A percentile compares a stretch with the other conserved stretches of the same genome.
phyloP scores from a whole-genome alignment of 2,329 filamentous ascomycete species.

The Blastomyces silverae region DNA sequence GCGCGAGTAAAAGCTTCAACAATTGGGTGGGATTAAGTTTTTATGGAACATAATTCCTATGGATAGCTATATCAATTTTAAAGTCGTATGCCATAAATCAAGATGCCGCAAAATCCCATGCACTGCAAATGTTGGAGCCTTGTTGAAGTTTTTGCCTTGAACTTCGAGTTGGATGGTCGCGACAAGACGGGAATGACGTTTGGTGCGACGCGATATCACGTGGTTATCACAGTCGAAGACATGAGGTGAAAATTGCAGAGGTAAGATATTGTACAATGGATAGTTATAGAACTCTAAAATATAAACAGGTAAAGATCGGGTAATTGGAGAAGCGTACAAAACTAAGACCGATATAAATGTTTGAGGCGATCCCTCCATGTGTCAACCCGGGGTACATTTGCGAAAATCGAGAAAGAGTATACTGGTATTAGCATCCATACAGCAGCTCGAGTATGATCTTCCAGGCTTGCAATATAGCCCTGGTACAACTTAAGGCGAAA shows the following conservation, averaged over 20 bases:
- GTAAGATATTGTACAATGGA: neutral
- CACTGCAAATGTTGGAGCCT: neutral
- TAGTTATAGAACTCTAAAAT: neutral
- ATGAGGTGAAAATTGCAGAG: neutral
- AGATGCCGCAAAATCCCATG: neutral
- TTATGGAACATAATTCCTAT: neutral
- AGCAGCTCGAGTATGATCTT: conserved; percentile 1
- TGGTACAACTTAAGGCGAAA: neutral
- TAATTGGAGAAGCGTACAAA: neutral
- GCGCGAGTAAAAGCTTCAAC: too few relatives aligned
- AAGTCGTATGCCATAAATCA: neutral
- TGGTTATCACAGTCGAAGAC: neutral
- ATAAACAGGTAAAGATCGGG: neutral
- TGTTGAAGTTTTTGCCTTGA: neutral
- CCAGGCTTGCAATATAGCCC: neutral
- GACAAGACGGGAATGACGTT: neutral
- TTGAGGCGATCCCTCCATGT: neutral
- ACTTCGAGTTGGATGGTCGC: neutral
- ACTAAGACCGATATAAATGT: neutral
- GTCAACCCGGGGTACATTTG: neutral
- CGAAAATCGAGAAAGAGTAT: neutral
- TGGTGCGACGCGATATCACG: conserved; percentile 1
- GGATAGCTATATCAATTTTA: neutral
- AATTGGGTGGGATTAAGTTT: neutral
- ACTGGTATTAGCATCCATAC: conserved; percentile 1